Conservation (phyloP, 2,329 filamentous ascomycete species). For the Cordyceps javanica region DNA sequence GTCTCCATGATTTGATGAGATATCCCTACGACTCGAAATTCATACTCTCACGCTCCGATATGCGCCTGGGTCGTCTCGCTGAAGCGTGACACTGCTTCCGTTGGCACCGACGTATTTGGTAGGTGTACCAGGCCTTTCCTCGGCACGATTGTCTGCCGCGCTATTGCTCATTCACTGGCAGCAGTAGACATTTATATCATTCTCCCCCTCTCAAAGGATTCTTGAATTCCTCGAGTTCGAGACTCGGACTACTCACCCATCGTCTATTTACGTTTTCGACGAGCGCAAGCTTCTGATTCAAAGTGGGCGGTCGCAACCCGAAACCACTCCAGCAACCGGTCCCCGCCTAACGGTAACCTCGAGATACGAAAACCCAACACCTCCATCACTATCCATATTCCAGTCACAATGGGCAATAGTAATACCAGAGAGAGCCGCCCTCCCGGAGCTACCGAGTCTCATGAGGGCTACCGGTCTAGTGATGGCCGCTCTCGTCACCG, state of each 20-base stretch:
- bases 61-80: background rate
- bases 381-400: background rate
- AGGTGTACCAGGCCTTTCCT: background rate
- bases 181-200: background rate
- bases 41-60: background rate
- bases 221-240: background rate
- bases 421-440: constrained; percentile 34
- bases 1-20: background rate
- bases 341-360: background rate
- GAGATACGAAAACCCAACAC: background rate
- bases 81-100: background rate
- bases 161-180: background rate
- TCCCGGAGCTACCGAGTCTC: constrained; percentile 17
- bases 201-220: no score
- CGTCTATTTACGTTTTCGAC: background rate
- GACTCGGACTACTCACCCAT: background rate
- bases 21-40: background rate
- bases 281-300: background rate
- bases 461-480: background rate
- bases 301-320: no score
- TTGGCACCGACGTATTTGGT: background rate
- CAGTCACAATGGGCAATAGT: constrained; percentile 30
- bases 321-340: background rate
- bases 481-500: constrained; percentile 15
- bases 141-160: background rate